Base-by-base conservation (phyloP, 2,329 filamentous ascomycete species). In the Erysiphe neolycopersici region DNA sequence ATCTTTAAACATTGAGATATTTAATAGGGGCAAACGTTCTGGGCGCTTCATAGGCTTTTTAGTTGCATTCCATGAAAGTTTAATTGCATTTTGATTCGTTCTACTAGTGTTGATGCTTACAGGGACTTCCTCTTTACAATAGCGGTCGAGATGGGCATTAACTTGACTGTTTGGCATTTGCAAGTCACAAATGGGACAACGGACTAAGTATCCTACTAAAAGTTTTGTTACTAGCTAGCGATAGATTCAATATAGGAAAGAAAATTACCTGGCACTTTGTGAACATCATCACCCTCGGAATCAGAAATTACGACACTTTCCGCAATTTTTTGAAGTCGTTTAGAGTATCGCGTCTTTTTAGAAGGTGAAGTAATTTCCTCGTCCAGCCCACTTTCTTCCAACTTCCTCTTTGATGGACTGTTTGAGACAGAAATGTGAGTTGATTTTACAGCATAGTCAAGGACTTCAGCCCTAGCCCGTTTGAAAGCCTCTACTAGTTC, bases 1-100 rank as follows among this genome's bases (percentile, higher is more conserved):
- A 18, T 95, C 87, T 56, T 78, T 92, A n/a, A 93, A 61, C 56
- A 93, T 69, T 18, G 76, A 78, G 59, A 94, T 95, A 54, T 82
- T 89, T 16, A 94, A 65, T 10, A 80, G 73, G 0, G 89, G 79
- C 10, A 94, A 63, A 31, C 53, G 41, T 16, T 55, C 49, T 2
- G 52, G 47, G 43, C 46, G 49, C 43, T 46, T 50, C 1, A 38
- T 41, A 3, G 49, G 48, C 45, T 52, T 54, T 38, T 58, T 56
- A 11, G 47, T 47, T 14, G 45, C 4, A n/a, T 41, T 37, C 30
- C 12, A 14, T 14, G 32, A n/a, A 33, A 11, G 32, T 3, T 13
- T 9, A 5, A 33, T n/a, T n/a, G n/a, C 9, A 37, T 30, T 38
- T 41, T 18, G 22, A 30, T 12, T 43, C 36, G 16, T 33, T 16